Evolutionary conservation across 257 asterid species (phyloP).

Genomic region (Leonotis leonurus): DNA sequence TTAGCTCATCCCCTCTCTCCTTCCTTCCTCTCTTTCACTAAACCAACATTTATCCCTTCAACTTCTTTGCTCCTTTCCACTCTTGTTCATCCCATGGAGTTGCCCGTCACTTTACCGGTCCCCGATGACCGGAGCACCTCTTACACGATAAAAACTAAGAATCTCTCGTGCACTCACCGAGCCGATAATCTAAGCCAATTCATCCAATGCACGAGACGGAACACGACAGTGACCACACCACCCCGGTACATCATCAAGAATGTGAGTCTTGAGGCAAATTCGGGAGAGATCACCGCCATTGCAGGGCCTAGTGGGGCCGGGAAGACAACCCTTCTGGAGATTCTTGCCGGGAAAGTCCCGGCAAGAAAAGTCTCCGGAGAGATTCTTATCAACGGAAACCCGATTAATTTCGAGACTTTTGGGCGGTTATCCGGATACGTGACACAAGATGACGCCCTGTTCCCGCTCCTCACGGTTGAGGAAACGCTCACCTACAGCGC

Average conservation of each 20-base stretch:
- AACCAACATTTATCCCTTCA: conserved; percentile 7
- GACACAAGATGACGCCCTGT: conserved; percentile 72
- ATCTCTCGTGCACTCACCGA: conserved; percentile 37
- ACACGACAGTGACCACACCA: background rate
- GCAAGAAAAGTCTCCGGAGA: conserved; percentile 43
- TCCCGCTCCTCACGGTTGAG: conserved; percentile 72
- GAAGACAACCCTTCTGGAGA: conserved; percentile 66
- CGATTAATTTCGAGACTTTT: conserved; percentile 28
- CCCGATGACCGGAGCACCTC: conserved; percentile 16
- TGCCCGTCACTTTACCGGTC: conserved; percentile 37
- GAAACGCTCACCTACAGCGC: conserved; percentile 73
- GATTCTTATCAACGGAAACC: conserved; percentile 43
- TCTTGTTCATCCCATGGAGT: conserved; percentile 42
- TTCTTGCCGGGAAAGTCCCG: conserved; percentile 61
- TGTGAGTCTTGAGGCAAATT: conserved; percentile 53
- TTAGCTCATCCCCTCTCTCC: conserved; percentile 56
- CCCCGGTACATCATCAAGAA: conserved; percentile 46
- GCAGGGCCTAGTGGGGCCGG: conserved; percentile 98
- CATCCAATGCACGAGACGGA: conserved; percentile 14
- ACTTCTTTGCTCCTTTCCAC: background rate
- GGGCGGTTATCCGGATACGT: conserved; percentile 59
- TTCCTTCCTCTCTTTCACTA: background rate
- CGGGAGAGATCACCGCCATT: conserved; percentile 74
- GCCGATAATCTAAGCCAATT: conserved; percentile 23
- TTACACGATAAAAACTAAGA: conserved; percentile 47